Evolutionary conservation across 2,329 filamentous ascomycete species (phyloP).

Genomic region (Tolypocladium sp.): DNA sequence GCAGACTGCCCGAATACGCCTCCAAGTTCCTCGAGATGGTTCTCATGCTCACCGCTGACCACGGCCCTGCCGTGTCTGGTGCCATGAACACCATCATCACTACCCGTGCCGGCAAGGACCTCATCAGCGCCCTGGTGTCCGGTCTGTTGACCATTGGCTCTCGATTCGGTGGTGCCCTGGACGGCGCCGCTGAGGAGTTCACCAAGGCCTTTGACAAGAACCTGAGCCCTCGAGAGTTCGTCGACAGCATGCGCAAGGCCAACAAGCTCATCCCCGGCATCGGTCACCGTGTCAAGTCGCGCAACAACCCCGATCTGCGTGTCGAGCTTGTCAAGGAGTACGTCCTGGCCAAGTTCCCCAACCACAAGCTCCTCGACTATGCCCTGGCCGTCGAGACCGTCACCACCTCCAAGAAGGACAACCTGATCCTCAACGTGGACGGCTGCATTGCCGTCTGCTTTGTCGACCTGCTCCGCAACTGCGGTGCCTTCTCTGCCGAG

Average conservation of each 20-base stretch:
- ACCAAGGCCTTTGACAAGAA: conserved; percentile 97
- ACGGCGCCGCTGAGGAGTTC: conserved; percentile 97
- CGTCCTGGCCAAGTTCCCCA: conserved; percentile 94
- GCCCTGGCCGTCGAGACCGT: conserved; percentile 96
- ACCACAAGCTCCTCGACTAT: conserved; percentile 97
- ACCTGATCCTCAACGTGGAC: conserved; percentile 98
- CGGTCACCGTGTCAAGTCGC: conserved; percentile 98
- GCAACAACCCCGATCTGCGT: conserved; percentile 99
- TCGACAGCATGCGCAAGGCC: conserved; percentile 97
- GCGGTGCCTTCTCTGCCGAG: conserved; percentile 89
- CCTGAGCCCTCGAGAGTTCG: conserved; percentile 95
- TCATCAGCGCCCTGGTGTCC: conserved; percentile 89
- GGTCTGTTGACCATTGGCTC: conserved; percentile 98
- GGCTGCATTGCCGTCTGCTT: conserved; percentile 98
- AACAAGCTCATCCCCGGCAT: conserved; percentile 99
- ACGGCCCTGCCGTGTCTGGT: conserved; percentile 97
- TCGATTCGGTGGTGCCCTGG: conserved; percentile 95
- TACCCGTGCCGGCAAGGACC: conserved; percentile 96
- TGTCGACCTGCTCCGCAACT: conserved; percentile 94
- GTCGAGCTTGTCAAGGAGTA: conserved; percentile 99
- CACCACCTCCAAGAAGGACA: conserved; percentile 99
- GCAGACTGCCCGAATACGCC: conserved; percentile 88
- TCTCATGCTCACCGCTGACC: conserved; percentile 98
- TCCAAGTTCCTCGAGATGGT: conserved; percentile 99
- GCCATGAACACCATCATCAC: conserved; percentile 99